Evolutionary conservation across 208 protist species (phyloP).

Genomic region (Wallacemonas sp.): DNA sequence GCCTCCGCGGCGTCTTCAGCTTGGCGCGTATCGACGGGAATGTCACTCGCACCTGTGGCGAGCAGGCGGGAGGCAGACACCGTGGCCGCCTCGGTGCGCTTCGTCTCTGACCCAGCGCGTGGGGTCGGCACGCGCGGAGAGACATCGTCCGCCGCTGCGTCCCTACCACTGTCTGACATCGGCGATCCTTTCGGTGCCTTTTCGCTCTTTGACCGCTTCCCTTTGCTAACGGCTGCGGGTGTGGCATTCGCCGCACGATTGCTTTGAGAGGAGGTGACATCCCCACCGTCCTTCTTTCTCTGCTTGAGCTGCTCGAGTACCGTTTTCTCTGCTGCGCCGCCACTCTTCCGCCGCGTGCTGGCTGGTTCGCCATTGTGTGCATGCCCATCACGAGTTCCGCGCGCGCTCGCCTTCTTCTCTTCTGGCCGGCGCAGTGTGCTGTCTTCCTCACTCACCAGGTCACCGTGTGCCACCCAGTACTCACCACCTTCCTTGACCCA

Average conservation of each 20-base stretch:
- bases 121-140: not conserved
- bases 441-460: not conserved
- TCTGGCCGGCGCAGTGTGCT: not conserved
- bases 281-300: no score
- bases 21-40: not conserved
- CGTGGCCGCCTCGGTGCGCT: not conserved
- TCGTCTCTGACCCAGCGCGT: not conserved
- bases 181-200: no score
- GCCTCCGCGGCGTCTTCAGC: not conserved
- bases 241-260: no score
- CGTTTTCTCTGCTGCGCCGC: no score
- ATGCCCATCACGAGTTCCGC: no score
- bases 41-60: not conserved
- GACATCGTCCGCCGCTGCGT: not conserved
- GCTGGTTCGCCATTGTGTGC: no score
- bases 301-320: no score
- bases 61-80: not conserved
- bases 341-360: no score
- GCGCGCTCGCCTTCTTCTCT: no score
- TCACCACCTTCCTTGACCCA: constrained; percentile 29
- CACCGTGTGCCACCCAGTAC: constrained; percentile 33
- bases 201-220: no score
- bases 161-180: not conserved
- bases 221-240: no score
- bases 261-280: no score